A percentile compares a stretch with the other conserved stretches of the same genome.
Conservation (phyloP, 768 basidiomycete genomes). For the Kwoniella sp. region DNA sequence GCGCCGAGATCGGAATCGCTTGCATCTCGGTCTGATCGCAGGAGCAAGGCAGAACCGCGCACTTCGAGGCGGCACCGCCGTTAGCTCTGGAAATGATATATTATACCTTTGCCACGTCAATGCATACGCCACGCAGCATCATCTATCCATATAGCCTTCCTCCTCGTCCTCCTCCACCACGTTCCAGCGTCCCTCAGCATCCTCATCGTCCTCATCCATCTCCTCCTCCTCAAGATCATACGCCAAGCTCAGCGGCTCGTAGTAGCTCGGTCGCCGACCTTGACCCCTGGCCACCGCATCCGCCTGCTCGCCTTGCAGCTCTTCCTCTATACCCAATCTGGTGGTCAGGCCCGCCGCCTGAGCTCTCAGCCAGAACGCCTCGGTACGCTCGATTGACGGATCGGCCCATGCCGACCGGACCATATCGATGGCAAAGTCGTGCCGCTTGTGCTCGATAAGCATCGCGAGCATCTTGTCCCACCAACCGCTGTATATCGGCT, state of each 20-base stretch:
- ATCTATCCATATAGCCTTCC: no score
- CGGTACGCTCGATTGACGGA: neutral
- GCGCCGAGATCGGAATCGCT: no score
- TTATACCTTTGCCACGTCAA: no score
- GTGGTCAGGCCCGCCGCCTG: neutral
- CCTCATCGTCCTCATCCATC: neutral
- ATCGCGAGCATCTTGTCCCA: conserved; percentile 8
- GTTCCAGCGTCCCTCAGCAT: neutral
- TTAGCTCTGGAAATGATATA: no score
- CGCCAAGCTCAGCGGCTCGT: neutral
- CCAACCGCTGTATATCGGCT: neutral
- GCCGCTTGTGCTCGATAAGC: neutral
- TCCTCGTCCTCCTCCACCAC: conserved; percentile 1
- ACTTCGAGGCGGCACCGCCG: no score
- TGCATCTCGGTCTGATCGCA: no score
- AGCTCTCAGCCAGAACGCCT: conserved; percentile 12
- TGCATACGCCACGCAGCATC: no score
- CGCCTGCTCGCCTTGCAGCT: neutral
- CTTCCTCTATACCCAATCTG: neutral
- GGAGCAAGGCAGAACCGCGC: no score
- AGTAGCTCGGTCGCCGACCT: no score
- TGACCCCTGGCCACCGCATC: neutral
- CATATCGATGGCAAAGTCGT: conserved; percentile 13
- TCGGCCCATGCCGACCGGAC: conserved; percentile 5
- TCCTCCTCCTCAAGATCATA: neutral